Evolutionary conservation across 2,329 filamentous ascomycete species (phyloP), one percentile per base, ranked within the genome.

Genomic region (Truncatella angustata): DNA sequence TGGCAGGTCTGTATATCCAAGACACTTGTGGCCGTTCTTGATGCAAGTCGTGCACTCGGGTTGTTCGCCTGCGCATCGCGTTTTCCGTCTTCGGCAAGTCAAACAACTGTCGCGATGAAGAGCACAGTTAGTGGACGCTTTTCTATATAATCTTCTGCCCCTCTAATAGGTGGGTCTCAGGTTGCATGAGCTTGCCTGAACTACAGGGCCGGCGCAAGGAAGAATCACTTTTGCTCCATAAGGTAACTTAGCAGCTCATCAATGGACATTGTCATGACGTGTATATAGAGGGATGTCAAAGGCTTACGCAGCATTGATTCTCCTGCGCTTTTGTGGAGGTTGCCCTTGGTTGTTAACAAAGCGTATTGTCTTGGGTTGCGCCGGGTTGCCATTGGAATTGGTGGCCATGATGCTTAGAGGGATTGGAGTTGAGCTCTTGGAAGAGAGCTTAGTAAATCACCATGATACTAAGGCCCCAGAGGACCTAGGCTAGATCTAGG

Each of bases 321-420:
- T 80, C 65, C 89, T 81, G 61, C 88, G 79, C 71, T 92, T 93
- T 23, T 87, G 86, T 56, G 89, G 88, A 45, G 89, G 89, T 58
- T 90, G 87, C 56, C 89, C 88, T 71, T 91, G 87, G 63, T 86
- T 91, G 58, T 90, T 88, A 61, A 93, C 88, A 68, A 92, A 93
- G 61, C 88, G 86, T 60, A 90, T 89, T 66, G 81, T 79, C 68
- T 81, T 84, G 52, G 73, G 78, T 42, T 73, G 78, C 43, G 73
- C 72, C 56, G 72, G 63, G 35, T 59, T 56, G 54, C 64, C 64
- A 60, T 75, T 75, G 60, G 72, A 67, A 61, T 74, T 65, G 52
- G 73, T 72, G 58, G 74, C 70, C 77, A 80, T 80, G 56, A 63
- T 70, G 26, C 26, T 24, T 24, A 20, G 24, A 24, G 30, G 18